A percentile compares a stretch with the other conserved stretches of the same genome.
Conservation (phyloP, 106 monocot species). For the Amphibolis antarctica region DNA sequence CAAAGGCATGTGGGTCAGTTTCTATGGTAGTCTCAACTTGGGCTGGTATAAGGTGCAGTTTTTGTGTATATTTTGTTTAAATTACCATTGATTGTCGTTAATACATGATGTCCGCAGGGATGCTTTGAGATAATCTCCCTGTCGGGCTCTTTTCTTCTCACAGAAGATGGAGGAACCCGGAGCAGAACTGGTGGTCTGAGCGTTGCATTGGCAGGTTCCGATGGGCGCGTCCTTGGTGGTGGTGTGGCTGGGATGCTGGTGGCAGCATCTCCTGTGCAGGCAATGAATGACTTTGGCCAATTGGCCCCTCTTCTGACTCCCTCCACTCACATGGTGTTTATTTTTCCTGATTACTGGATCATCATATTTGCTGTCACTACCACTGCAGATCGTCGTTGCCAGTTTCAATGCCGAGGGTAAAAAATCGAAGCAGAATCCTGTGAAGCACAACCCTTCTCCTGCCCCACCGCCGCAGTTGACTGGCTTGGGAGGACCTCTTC, state of each 20-base stretch:
- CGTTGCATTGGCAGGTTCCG: constrained; percentile 69
- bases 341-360: not conserved
- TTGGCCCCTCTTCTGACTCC: not conserved
- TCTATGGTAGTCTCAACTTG: no score
- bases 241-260: constrained; percentile 73
- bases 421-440: constrained; percentile 25
- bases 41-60: no score
- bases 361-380: not conserved
- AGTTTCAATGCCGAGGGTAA: constrained; percentile 78
- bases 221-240: constrained; percentile 84
- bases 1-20: no score
- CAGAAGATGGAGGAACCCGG: constrained; percentile 48
- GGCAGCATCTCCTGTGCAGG: constrained; percentile 86
- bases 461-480: constrained; percentile 26
- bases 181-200: constrained; percentile 77
- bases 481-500: constrained; percentile 24
- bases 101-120: constrained; percentile 32
- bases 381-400: constrained; percentile 56
- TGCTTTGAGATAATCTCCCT: constrained; percentile 84
- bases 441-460: constrained; percentile 14
- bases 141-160: constrained; percentile 67
- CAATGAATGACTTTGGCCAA: no score
- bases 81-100: no score
- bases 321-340: not conserved
- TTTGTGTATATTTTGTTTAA: no score